Percentiles rank a stretch among this genome's conserved stretches.
Evolutionary conservation across 768 basidiomycete genomes (phyloP).

Genomic region (Kwoniella sp.): DNA sequence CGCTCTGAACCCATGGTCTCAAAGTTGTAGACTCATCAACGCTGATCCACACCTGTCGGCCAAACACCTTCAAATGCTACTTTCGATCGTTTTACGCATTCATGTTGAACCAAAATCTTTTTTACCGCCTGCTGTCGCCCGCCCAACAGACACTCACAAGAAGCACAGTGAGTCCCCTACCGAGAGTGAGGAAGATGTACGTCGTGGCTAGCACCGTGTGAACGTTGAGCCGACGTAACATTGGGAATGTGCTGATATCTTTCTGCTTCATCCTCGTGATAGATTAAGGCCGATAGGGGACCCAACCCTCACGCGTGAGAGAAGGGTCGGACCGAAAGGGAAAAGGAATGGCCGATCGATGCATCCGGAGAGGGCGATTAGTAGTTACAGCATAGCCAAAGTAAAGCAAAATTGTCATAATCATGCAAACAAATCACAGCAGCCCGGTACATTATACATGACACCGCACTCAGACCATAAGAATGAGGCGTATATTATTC

Average conservation of each 20-base stretch:
- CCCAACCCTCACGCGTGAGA: not conserved
- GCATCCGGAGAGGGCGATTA: not conserved
- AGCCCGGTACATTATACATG: no score
- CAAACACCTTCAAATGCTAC: no score
- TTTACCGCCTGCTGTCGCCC: not conserved
- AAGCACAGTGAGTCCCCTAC: conserved; percentile 11
- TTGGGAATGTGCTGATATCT: not conserved
- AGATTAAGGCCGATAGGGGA: conserved; percentile 1
- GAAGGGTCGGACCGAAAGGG: no score
- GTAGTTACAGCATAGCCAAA: not conserved
- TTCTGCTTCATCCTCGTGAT: not conserved
- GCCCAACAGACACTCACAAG: conserved; percentile 16
- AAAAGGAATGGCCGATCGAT: no score
- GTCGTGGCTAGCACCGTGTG: conserved; percentile 1
- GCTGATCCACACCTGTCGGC: no score
- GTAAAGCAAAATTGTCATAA: conserved; percentile 1
- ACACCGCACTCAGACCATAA: no score
- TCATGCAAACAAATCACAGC: no score
- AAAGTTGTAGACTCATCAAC: no score
- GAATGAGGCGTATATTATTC: no score
- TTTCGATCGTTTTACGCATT: no score
- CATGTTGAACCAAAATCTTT: not conserved
- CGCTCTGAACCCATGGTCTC: not conserved
- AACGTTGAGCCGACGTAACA: not conserved
- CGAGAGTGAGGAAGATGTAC: conserved; percentile 18